Conservation (phyloP, 169 alveolate species). For the Besnoitia besnoiti region DNA sequence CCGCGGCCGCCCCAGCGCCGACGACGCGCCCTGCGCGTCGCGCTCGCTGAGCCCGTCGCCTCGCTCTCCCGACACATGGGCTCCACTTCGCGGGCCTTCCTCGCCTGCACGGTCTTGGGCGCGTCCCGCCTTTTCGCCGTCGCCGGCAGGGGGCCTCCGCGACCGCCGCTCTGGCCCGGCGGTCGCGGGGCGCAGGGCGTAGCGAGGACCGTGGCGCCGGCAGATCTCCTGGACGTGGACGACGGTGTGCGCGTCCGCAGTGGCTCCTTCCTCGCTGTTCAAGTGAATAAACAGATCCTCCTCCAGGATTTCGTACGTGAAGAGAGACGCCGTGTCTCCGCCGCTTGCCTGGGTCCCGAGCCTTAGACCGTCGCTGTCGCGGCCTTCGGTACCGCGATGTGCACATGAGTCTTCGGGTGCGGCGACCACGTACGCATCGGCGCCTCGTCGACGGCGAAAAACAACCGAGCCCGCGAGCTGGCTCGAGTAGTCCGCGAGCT, state of each 20-base stretch:
- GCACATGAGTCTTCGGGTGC: conserved; percentile 1
- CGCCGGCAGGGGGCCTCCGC: too few relatives aligned
- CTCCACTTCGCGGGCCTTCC: too few relatives aligned
- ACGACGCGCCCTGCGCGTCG: too few relatives aligned
- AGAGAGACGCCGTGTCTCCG: neutral
- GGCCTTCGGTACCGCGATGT: neutral
- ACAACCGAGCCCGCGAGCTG: too few relatives aligned
- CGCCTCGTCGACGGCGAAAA: neutral
- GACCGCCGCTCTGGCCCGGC: too few relatives aligned
- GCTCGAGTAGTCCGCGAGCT: too few relatives aligned
- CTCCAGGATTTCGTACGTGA: neutral
- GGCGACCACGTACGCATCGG: conserved; percentile 31
- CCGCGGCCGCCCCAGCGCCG: too few relatives aligned
- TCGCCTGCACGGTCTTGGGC: too few relatives aligned
- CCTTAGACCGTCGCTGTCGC: neutral
- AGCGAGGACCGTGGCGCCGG: neutral
- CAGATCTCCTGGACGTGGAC: neutral
- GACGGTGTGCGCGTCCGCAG: neutral
- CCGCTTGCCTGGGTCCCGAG: neutral
- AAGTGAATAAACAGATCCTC: neutral
- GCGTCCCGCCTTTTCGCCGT: too few relatives aligned
- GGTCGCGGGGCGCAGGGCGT: too few relatives aligned
- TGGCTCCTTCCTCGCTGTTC: neutral
- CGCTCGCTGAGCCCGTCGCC: too few relatives aligned
- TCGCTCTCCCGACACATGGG: too few relatives aligned